Base-by-base conservation (phyloP, 371 early-diverging fungal species). In the Polyrhizophydium stewartii region DNA sequence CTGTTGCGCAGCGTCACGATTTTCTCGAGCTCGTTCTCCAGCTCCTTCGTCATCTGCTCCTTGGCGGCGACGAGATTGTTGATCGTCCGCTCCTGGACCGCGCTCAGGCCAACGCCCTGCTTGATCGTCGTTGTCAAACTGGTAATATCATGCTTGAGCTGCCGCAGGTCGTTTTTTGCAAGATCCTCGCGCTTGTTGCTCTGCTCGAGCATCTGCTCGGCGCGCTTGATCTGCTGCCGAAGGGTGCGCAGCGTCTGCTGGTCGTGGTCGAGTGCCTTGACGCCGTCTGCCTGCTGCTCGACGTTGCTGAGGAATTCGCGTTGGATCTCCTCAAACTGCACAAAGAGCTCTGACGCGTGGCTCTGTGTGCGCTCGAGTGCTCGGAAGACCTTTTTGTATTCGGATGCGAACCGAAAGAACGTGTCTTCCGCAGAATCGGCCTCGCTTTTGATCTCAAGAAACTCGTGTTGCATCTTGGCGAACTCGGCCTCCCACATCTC, bases 71-170 rank as follows among this genome's bases (percentile, higher is more conserved):
- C 62, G 21, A 82, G 70, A 49, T 82, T 81, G 56, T 73, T 71
- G 10, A 82, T 68, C 0, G 74, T 71, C 31, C 79, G 67, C 59
- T 82, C 83, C 55, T 82, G 83, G 13, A 61, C 62, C 9, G 68
- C 72, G 51, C 74, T 76, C 28, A 82, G 63, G 16, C 75, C 75
- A 35, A 80, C 80, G 0, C 83, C 83, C 60, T 80, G 77, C 60
- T 77, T 76, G 55, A 82, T 46, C 1, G 78, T 75, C 12, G 66
- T 65, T 27, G 57, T 61, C 30, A 82, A 66, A 27, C 55, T 66
- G 31, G 63, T 21, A 27, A 80, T 69, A 24, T 82, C 83, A 12
- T 53, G 53, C 55, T 68, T 62, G 55, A 82, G 60, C 40, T 68
- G 69, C 24, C 74, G 56, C 41, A 80, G 60, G 56, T 80, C 79